Evolutionary conservation across 768 basidiomycete species (phyloP).

Genomic region (Favolaschia claudopus): DNA sequence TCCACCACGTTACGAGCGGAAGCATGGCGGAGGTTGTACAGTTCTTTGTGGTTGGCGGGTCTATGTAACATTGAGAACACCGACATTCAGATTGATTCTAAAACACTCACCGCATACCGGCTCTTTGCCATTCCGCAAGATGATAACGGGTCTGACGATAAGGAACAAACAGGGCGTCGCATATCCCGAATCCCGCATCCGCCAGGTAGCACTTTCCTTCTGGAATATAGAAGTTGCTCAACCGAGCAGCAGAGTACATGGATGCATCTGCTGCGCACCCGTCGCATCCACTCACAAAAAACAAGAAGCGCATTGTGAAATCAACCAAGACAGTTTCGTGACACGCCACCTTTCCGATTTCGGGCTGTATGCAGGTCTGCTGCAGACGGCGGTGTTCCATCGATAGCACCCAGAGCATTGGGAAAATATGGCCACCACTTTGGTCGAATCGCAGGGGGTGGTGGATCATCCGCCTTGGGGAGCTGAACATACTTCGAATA

Average conservation of each 20-base stretch:
- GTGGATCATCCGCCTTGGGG: slow-evolving; percentile 18
- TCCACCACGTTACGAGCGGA: slow-evolving; percentile 51
- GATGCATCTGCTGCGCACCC: slow-evolving; percentile 43
- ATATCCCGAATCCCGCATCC: too few relatives aligned
- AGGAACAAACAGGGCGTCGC: slow-evolving; percentile 47
- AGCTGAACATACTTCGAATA: slow-evolving; percentile 26
- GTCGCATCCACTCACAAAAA: slow-evolving; percentile 48
- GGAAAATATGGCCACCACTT: slow-evolving; percentile 39
- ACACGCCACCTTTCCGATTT: slow-evolving; percentile 41
- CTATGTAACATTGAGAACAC: slow-evolving; percentile 26
- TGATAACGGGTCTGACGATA: slow-evolving; percentile 47
- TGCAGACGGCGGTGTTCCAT: slow-evolving; percentile 23
- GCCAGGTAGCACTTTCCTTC: slow-evolving; percentile 40
- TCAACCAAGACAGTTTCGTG: slow-evolving; percentile 49
- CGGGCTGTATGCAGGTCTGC: slow-evolving; percentile 22
- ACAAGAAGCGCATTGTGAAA: slow-evolving; percentile 42
- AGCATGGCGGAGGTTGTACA: slow-evolving; percentile 51
- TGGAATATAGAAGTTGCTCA: slow-evolving; percentile 37
- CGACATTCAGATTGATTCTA: slow-evolving; percentile 13
- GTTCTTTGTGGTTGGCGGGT: slow-evolving; percentile 43
- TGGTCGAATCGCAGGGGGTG: slow-evolving; percentile 20
- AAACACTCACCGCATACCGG: slow-evolving; percentile 21
- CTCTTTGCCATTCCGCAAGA: slow-evolving; percentile 42
- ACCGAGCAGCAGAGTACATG: slow-evolving; percentile 38
- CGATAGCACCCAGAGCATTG: too few relatives aligned